Percentiles rank a stretch among this genome's conserved stretches.
Evolutionary conservation across 116 monocot genomes (phyloP).

Genomic region (Dioscorea cayenensis): DNA sequence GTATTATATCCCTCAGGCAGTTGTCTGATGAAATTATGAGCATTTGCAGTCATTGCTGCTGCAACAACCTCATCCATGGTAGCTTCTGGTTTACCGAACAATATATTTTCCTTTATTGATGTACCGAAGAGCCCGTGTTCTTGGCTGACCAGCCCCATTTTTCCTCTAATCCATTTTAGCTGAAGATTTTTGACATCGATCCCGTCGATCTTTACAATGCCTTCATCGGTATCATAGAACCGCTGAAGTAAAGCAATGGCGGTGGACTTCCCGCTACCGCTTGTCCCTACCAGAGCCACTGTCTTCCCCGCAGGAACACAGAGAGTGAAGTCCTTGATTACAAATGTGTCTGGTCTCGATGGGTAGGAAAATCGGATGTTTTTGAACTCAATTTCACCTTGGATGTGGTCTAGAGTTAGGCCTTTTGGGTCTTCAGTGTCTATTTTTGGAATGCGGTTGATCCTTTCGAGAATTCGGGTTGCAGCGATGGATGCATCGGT

Average conservation of each 20-base stretch:
- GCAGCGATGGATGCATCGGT: slow-evolving; percentile 61
- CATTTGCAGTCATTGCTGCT: slow-evolving; percentile 73
- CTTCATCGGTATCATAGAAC: slow-evolving; percentile 64
- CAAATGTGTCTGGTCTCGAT: slow-evolving; percentile 33
- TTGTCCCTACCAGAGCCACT: slow-evolving; percentile 60
- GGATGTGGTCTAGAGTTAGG: slow-evolving; percentile 13
- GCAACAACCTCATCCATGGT: slow-evolving; percentile 57
- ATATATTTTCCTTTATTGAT: slow-evolving; percentile 68
- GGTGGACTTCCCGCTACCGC: slow-evolving; percentile 81
- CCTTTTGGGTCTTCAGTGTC: slow-evolving; percentile 32
- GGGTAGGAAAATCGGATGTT: slow-evolving; percentile 54
- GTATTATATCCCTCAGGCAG: slow-evolving; percentile 85
- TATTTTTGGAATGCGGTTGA: slow-evolving; percentile 51
- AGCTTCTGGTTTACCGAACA: slow-evolving; percentile 59
- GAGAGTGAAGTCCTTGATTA: slow-evolving; percentile 51
- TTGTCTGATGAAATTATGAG: slow-evolving; percentile 55
- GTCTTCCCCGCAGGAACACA: slow-evolving; percentile 52
- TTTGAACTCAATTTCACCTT: slow-evolving; percentile 53
- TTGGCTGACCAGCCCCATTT: slow-evolving; percentile 83
- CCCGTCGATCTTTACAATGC: slow-evolving; percentile 55
- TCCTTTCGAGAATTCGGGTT: slow-evolving; percentile 36
- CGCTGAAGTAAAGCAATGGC: slow-evolving; percentile 54
- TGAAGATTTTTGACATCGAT: slow-evolving; percentile 47
- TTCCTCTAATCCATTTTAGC: slow-evolving; percentile 49
- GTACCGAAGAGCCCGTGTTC: slow-evolving; percentile 70